phyloP scores from a whole-genome alignment of 2,329 filamentous ascomycete species.

The Cladophialophora psammophila region DNA sequence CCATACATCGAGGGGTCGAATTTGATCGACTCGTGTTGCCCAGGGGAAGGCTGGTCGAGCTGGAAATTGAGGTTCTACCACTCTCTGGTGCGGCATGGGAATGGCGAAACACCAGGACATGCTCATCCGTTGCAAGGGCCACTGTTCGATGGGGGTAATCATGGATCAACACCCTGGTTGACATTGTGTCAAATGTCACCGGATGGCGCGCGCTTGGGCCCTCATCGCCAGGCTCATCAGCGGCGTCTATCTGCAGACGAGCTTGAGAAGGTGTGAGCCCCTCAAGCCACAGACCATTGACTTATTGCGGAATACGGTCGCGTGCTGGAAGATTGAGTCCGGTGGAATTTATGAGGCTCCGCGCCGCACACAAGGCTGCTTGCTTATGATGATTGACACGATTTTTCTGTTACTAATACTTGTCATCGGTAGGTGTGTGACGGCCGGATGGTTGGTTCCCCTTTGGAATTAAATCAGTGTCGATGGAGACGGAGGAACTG shows the following conservation, averaged over 20 bases:
- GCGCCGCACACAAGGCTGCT: background rate
- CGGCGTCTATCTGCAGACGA: constrained; percentile 1
- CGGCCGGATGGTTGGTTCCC: background rate
- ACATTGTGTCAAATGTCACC: constrained; percentile 50
- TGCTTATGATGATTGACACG: background rate
- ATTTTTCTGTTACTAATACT: background rate
- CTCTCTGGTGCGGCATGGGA: constrained; percentile 65
- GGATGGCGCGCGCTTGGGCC: constrained; percentile 12
- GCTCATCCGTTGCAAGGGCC: constrained; percentile 78
- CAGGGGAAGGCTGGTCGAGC: constrained; percentile 42
- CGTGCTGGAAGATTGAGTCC: constrained; percentile 14
- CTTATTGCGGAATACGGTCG: constrained; percentile 20
- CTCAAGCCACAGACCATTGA: constrained; percentile 1
- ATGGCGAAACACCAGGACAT: constrained; percentile 88
- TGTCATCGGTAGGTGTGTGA: background rate
- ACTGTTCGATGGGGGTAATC: constrained; percentile 88
- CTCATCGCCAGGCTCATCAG: constrained; percentile 20
- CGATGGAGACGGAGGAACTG: background rate
- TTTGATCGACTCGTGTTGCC: constrained; percentile 37
- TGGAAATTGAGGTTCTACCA: constrained; percentile 51
- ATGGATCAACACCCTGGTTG: constrained; percentile 81
- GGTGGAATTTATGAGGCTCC: background rate
- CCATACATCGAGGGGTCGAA: constrained; percentile 72
- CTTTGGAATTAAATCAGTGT: background rate
- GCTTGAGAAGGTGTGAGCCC: background rate